Evolutionary conservation across 2,329 filamentous ascomycete genomes (phyloP).

Genomic region (Metarhizium brunneum): DNA sequence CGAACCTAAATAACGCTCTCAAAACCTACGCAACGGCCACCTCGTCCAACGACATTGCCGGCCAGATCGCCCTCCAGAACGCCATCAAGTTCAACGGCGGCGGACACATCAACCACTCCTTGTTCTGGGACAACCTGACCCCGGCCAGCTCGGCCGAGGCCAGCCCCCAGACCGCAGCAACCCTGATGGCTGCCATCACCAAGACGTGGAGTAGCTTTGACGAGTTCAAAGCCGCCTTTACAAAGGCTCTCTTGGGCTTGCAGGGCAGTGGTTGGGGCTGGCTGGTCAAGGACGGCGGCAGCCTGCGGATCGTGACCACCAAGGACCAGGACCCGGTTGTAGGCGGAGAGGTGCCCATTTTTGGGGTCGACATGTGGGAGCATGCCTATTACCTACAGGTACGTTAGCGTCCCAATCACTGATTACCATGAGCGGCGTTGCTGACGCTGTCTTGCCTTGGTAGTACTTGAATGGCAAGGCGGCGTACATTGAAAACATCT

Average conservation of each 20-base stretch:
- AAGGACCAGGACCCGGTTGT: constrained; percentile 78
- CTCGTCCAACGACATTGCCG: constrained; percentile 46
- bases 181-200: constrained; percentile 51
- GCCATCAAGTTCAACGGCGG: constrained; percentile 83
- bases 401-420: background rate
- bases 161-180: constrained; percentile 37
- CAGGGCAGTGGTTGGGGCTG: constrained; percentile 87
- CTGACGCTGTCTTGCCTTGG: constrained; percentile 4
- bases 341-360: constrained; percentile 53
- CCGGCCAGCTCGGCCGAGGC: constrained; percentile 51
- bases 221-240: constrained; percentile 57
- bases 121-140: constrained; percentile 82
- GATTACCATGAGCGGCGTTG: no score
- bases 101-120: constrained; percentile 85
- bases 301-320: constrained; percentile 65
- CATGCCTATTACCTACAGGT: constrained; percentile 85
- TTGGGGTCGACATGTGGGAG: constrained; percentile 88
- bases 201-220: constrained; percentile 60
- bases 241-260: constrained; percentile 55
- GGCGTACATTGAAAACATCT: constrained; percentile 66
- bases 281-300: constrained; percentile 58
- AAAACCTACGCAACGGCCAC: constrained; percentile 49
- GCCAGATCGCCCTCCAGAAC: constrained; percentile 58
- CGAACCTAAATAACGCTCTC: constrained; percentile 61
- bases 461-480: constrained; percentile 71